Percentiles rank a stretch among this genome's conserved stretches.
These are phyloP conservation scores for Elaeagnus macrophylla DNA, from an alignment of 306 rosid species.

Conservation along the genomic window DNA sequence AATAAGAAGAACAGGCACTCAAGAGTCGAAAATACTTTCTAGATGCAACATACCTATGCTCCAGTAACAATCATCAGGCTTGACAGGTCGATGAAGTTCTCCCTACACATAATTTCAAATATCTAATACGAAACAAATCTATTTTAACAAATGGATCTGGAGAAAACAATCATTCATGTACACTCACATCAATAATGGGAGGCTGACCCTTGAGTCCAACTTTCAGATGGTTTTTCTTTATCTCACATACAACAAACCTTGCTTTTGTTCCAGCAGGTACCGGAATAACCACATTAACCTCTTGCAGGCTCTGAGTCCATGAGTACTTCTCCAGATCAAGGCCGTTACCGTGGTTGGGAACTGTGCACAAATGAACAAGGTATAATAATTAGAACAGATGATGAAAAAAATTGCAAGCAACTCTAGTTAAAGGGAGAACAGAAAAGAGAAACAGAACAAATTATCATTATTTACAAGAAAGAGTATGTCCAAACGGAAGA, in stretches of 20 bases:
- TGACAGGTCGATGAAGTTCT: conserved; percentile 46
- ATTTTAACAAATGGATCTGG: not conserved
- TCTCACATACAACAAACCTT: conserved; percentile 56
- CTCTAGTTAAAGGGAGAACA: too few relatives aligned
- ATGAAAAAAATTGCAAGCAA: not conserved
- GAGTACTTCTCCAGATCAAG: conserved; percentile 76
- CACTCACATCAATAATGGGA: conserved; percentile 72
- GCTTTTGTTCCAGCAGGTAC: conserved; percentile 83
- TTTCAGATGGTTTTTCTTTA: conserved; percentile 75
- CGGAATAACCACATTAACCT: conserved; percentile 54
- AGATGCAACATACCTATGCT: conserved; percentile 52
- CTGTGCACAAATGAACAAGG: conserved; percentile 40
- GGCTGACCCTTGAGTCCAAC: conserved; percentile 93
- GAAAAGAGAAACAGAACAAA: too few relatives aligned
- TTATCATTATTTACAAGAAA: too few relatives aligned
- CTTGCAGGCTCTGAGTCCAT: conserved; percentile 91
- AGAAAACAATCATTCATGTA: not conserved
- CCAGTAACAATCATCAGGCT: conserved; percentile 90
- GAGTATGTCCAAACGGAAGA: too few relatives aligned
- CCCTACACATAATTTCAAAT: conserved; percentile 36
- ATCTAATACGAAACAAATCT: conserved; percentile 7
- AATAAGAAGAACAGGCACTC: not conserved
- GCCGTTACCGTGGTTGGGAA: conserved; percentile 75
- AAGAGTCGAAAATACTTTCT: not conserved
- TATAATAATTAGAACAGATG: not conserved